Conservation (phyloP, 2,329 filamentous ascomycete species). For the Balansia obtecta region DNA sequence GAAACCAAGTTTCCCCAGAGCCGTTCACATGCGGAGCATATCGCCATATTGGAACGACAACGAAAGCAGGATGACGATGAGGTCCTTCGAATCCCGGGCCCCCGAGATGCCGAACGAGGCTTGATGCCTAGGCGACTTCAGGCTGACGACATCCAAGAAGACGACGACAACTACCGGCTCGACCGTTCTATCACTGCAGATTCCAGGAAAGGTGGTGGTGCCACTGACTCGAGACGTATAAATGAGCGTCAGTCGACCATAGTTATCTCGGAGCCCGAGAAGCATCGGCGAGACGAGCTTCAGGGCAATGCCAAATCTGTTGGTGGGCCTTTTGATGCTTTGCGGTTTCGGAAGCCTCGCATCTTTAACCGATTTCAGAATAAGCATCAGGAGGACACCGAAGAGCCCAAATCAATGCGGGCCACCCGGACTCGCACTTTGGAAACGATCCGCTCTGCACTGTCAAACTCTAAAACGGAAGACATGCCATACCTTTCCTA, state of each 20-base stretch:
- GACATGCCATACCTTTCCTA: conserved; percentile 87
- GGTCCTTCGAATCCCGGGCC: conserved; percentile 79
- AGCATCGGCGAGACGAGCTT: conserved; percentile 22
- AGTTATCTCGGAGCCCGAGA: conserved; percentile 52
- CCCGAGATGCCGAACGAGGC: conserved; percentile 78
- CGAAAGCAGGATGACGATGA: conserved; percentile 61
- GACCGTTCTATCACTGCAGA: conserved; percentile 15
- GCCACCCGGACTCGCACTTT: conserved; percentile 35
- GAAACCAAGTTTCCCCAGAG: conserved; percentile 36
- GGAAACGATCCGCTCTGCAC: conserved; percentile 43
- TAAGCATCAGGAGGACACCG: conserved; percentile 24
- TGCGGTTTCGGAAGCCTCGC: conserved; percentile 33
- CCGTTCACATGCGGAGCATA: conserved; percentile 59
- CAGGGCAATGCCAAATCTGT: conserved; percentile 30
- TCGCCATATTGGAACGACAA: conserved; percentile 78
- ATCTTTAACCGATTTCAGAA: conserved; percentile 25
- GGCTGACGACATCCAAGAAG: conserved; percentile 24
- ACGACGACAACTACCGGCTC: conserved; percentile 18
- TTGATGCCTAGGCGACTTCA: conserved; percentile 49
- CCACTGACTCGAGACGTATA: conserved; percentile 12
- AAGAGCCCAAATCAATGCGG: conserved; percentile 13
- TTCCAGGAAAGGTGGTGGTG: conserved; percentile 13
- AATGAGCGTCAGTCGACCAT: conserved; percentile 41
- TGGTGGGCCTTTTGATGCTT: conserved; percentile 24
- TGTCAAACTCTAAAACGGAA: conserved; percentile 39